Base-by-base conservation (phyloP, 352 stramenopile species). In the Saprolegnia diclina region DNA sequence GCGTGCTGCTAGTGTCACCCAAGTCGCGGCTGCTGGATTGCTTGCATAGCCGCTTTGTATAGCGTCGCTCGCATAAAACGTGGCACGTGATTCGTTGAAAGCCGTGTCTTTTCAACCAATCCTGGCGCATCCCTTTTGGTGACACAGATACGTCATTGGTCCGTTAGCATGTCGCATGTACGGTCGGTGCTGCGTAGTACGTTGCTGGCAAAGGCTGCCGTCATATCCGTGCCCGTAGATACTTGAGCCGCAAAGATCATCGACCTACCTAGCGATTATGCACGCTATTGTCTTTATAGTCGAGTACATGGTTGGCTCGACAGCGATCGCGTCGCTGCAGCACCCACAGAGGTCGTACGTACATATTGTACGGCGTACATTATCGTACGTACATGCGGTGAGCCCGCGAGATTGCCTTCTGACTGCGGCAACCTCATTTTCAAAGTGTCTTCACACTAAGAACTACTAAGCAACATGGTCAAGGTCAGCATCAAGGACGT, bases 401-500 rank as follows among this genome's bases (percentile, higher is more conserved):
- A 21, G 21, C 48, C 14, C 16, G 22, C 13, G 22, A 45, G 32
- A 13, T 26, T 59, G 40, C 26, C 61, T 18, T 18, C 37, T 5
- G 55, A 22, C 55, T 29, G 35, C 40, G 29, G 29, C 29, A 35
- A 35, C 29, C 29, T 35, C 40, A 56, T 67, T 67, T 67, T 7
- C 14, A 1, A 67, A 63, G 10, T 9, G 46, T n/a, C 44, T 38
- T 59, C 32, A 29, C 19, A 35, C 29, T 35, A 35, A 35, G 29
- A 35, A 35, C 29, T 5, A 35, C 32, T 4, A 14, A 35, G 0
- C 44, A 65, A 86, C 45, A 16, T 94, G 86, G 74, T 82, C 62
- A 95, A 95, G 75, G 79, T 92, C 71, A 92, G 82, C 75, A 87
- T 98, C 73, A 87, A 95, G 73, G 94, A 98, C 73, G 88, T 94